Evolutionary conservation across 352 stramenopile species (phyloP), one percentile per base, ranked within the genome.

Genomic region (Pythium aristosporum): DNA sequence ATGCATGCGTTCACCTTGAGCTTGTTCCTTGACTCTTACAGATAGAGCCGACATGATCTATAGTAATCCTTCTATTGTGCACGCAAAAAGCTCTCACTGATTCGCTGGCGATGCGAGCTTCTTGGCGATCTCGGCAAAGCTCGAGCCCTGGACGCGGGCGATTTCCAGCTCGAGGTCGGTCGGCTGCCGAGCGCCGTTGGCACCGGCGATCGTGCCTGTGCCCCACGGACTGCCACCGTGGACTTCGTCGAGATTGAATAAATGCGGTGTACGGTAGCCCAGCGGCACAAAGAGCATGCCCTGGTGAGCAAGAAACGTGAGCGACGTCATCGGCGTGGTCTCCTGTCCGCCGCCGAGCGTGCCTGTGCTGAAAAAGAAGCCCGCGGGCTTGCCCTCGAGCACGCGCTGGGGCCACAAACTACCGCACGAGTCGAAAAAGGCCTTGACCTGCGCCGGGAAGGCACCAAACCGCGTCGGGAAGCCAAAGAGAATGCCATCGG

Each of bases 211-310:
- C 10, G 83, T 93, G 64, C 92, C 91, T 1, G 88, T 79, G 36
- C 89, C 90, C 78, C 91, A 97, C 8, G 85, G 75, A 41, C 65
- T 81, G 44, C 78, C 85, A 32, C 86, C 87, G 64, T 94, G 86
- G 30, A 92, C 69, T 68, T 89, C 86, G 21, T 91, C 76, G 41
- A 90, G 74, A 74, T 85, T 90, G 62, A 85, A 90, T 39, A 91
- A 61, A 25, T 79, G 57, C 16, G 75, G 73, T 7, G 64, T 74
- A 57, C 79, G 79, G 65, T 85, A 87, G 57, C 90, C 91, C 9
- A 96, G 66, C 30, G 92, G 90, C 53, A 98, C 86, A 61, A 88
- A 98, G 21, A 90, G 82, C 85, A 97, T 89, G 36, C 92, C 92
- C 34, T 97, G 88, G 75, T 97, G 89, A 0, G 83, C 67, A 25